These are phyloP conservation scores for Scorias spongiosa DNA, from an alignment of 2,329 filamentous ascomycete genomes.

Conservation along the genomic window DNA sequence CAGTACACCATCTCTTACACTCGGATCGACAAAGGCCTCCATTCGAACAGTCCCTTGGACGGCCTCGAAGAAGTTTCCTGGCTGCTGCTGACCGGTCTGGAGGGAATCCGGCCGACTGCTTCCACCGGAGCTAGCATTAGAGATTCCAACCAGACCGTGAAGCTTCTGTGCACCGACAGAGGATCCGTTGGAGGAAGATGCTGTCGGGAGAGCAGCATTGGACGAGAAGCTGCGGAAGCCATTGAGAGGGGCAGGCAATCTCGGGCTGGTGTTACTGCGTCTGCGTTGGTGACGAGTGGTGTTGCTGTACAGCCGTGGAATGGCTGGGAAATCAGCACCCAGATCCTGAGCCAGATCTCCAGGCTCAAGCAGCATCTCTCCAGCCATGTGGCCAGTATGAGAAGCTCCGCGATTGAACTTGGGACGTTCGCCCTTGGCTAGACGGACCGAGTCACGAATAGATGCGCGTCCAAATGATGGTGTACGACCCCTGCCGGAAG, in stretches of 20 bases:
- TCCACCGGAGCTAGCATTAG: background rate
- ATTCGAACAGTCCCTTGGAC: slow-evolving; percentile 75
- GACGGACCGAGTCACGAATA: slow-evolving; percentile 77
- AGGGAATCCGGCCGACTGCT: slow-evolving; percentile 12
- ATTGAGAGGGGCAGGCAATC: slow-evolving; percentile 47
- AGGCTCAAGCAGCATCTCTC: background rate
- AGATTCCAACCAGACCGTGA: slow-evolving; percentile 18
- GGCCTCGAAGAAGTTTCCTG: slow-evolving; percentile 60
- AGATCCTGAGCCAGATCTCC: slow-evolving; percentile 8
- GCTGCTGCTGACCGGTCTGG: slow-evolving; percentile 8
- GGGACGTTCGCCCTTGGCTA: slow-evolving; percentile 53
- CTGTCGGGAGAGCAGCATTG: slow-evolving; percentile 24
- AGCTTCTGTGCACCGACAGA: slow-evolving; percentile 4
- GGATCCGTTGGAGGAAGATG: slow-evolving; percentile 20
- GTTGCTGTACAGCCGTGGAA: slow-evolving; percentile 53
- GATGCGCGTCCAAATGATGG: slow-evolving; percentile 30
- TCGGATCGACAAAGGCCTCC: slow-evolving; percentile 77
- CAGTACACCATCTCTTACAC: slow-evolving; percentile 16
- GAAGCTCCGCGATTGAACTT: slow-evolving; percentile 3
- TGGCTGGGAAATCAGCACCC: slow-evolving; percentile 55
- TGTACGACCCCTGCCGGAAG: slow-evolving; percentile 12
- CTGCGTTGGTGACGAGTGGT: slow-evolving; percentile 47
- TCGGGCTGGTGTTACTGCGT: slow-evolving; percentile 75
- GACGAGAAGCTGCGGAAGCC: slow-evolving; percentile 67
- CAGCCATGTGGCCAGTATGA: slow-evolving; percentile 8